These are phyloP conservation scores for Cymodocea nodosa DNA, from an alignment of 116 monocot genomes.

Conservation along the genomic window DNA sequence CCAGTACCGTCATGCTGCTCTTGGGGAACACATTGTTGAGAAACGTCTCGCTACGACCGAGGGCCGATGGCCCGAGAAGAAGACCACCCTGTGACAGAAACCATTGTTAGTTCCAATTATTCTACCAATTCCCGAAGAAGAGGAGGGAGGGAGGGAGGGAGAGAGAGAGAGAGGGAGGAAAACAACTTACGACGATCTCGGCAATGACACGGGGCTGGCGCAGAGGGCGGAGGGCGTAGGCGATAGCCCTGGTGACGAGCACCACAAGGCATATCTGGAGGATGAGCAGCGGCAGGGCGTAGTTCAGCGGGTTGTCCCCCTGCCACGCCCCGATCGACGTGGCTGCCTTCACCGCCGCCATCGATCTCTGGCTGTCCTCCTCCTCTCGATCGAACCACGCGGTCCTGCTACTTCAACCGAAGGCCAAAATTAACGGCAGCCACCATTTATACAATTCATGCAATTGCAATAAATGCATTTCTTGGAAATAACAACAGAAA, in stretches of 20 bases:
- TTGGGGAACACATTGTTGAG: conserved; percentile 20
- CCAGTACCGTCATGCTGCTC: conserved; percentile 30
- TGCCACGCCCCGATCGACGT: conserved; percentile 51
- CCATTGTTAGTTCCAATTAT: too few relatives aligned
- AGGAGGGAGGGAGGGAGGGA: background rate
- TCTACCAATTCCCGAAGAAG: too few relatives aligned
- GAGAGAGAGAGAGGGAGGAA: too few relatives aligned
- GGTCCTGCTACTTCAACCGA: too few relatives aligned
- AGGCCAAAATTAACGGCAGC: too few relatives aligned
- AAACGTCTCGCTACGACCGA: conserved; percentile 18
- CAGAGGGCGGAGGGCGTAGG: conserved; percentile 45
- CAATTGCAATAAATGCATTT: too few relatives aligned
- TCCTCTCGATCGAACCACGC: too few relatives aligned
- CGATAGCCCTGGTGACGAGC: conserved; percentile 34
- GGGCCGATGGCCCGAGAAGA: conserved; percentile 31
- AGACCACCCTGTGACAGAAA: conserved; percentile 45
- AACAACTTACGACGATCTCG: conserved; percentile 54
- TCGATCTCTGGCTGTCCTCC: too few relatives aligned
- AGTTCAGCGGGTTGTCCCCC: conserved; percentile 53
- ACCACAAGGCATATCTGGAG: conserved; percentile 55
- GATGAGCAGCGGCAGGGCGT: conserved; percentile 44
- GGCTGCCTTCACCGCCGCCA: conserved; percentile 39
- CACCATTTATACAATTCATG: too few relatives aligned
- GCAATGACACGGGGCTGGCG: conserved; percentile 65
- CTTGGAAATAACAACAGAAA: too few relatives aligned